Evolutionary conservation across 495 filamentous ascomycete genomes (phyloP).

Genomic region (Podospora sp.): DNA sequence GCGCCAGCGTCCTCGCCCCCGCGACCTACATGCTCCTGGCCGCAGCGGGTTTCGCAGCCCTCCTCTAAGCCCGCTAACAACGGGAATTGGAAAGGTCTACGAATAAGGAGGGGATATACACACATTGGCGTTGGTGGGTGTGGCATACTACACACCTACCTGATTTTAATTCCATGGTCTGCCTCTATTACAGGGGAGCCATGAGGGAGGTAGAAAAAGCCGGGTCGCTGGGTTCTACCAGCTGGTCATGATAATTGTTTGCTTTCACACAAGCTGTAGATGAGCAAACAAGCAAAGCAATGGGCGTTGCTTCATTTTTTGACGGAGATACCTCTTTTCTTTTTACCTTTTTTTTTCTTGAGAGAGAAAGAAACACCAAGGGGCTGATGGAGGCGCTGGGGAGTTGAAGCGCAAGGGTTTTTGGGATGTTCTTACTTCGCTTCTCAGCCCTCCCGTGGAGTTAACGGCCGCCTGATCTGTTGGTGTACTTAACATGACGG

Average conservation of each 20-base stretch:
- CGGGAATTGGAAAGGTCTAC: not conserved
- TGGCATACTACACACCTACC: not conserved
- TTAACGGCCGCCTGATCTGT: not conserved
- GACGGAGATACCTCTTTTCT: not conserved
- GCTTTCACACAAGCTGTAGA: no score
- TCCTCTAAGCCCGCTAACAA: conserved; percentile 40
- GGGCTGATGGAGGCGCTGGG: conserved; percentile 3
- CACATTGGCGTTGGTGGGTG: not conserved
- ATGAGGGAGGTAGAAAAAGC: not conserved
- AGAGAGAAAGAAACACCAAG: not conserved
- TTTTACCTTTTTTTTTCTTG: not conserved
- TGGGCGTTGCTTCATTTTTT: not conserved
- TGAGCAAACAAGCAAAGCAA: no score
- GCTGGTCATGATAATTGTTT: not conserved
- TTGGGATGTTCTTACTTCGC: conserved; percentile 15
- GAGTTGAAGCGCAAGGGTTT: not conserved
- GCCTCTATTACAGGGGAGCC: not conserved
- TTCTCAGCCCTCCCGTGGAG: not conserved
- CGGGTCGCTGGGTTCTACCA: no score
- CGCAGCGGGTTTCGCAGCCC: conserved; percentile 37
- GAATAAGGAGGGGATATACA: not conserved
- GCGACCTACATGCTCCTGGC: conserved; percentile 28
- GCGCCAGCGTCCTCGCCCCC: conserved; percentile 29
- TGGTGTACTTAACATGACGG: conserved; percentile 20
- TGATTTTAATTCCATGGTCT: not conserved